Evolutionary conservation across 257 asterid genomes (phyloP), one percentile per base, ranked within the genome.

Genomic region (Perilla frutescens): DNA sequence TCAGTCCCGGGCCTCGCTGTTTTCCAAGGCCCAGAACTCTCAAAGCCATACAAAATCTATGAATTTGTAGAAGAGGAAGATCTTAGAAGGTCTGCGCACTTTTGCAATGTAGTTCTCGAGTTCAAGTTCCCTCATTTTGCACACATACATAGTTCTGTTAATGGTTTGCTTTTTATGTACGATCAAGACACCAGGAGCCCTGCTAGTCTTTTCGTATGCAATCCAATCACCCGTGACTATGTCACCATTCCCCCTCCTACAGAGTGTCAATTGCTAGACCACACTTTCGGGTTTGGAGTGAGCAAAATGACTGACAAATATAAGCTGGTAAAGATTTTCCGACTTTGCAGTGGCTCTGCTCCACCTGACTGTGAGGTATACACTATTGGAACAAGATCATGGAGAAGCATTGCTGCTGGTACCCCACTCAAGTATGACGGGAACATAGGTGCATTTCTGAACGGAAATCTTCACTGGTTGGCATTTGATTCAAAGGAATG

Each of bases 381-480:
- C 73, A 78, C 88, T 1, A 66, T 83, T 50, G 91, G 91, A 63
- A 75, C 72, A 41, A 76, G 79, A 1, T 68, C 72, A 1, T 84
- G 88, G 86, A 66, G 78, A 44, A 50, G 20, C 14, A 68, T 74
- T 11, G 64, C 12, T 0, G 36, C 37, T 1, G 69, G 61, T 12
- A 31, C n/a, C 7, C 29, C 44, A 3, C 55, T 57, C 0, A 20
- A 8, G 4, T 70, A 62, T 47, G 14, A 20, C 4, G 4, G 53
- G 5, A 49, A 5, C 4, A 20, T 4, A 4, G 79, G 82, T 1
- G 44, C 49, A 1, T 80, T 65, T 37, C 44, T 84, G 37, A 81
- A 79, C 13, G 86, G 86, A 1, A 78, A 73, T 60, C 76, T 84
- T 43, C 84, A 84, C 12, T 84, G 88, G 88, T 58, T 84, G 54